Base-by-base conservation (phyloP, 2,329 filamentous ascomycete species). In the Arachnomyces sp. region DNA sequence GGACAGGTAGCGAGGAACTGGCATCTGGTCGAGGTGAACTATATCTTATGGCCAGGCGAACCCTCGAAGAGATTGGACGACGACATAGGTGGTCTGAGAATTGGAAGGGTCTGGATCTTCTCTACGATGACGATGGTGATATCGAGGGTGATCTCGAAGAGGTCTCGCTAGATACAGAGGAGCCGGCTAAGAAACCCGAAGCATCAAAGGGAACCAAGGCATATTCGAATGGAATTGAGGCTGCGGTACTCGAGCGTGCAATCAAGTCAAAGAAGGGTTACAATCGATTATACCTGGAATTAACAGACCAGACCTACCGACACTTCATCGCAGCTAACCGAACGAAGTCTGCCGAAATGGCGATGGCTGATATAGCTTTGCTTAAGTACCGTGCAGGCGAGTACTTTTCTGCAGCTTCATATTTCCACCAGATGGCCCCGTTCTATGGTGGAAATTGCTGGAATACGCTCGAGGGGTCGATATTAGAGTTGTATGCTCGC, bases 301-400 rank as follows among this genome's bases (percentile, higher is more conserved):
- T 95, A n/a, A 94, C 86, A 6, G 83, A 92, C 51, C 81, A 84
- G 46, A 81, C 89, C 2, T 76, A 93, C 42, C 82, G 84, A 2
- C 84, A 94, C 56, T 93, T 85, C 57, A 80, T 80, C 11, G 77
- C 87, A 3, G 87, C 89, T 3, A 83, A 81, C 40, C 83, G 90
- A 47, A 72, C 72, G 0, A 82, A 93, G 51, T 84, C 86, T 6
- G 81, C 84, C 1, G 81, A 93, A 50, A 75, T 80, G 14, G 80
- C 81, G 44, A 77, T 89, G 59, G 83, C 86, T 7, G 92, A 98
- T 60, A 73, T 96, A 34, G 92, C 88, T 1, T 75, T 92, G 4
- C 68, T 95, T 37, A 89, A 90, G 53, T 92, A 82, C 50, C 77
- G 84, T 44, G 70, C 84, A 2, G 74, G 76, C 15, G 84, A 96